Base-by-base conservation (phyloP, 2,329 filamentous ascomycete species). In the Colletotrichum costaricense region DNA sequence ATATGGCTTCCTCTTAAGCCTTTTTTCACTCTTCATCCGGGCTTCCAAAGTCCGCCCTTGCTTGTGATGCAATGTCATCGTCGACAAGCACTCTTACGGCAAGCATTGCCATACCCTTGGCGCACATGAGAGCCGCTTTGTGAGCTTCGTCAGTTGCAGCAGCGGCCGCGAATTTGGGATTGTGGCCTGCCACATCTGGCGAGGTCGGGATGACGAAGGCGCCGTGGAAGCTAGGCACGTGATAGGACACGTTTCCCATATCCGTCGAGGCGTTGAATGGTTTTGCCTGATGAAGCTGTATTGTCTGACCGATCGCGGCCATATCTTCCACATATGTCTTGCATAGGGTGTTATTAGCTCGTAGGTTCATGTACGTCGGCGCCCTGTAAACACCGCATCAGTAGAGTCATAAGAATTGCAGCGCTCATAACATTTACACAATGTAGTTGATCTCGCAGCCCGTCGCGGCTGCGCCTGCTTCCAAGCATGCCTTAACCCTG, bases 181-280 rank as follows among this genome's bases (percentile, higher is more conserved):
- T 82, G 72, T 86, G 84, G 0, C 80, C 78, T 2, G 80, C 82
- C 28, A 83, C 82, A 14, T 82, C 80, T 0, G 80, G 66, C 2
- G 70, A 76, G 1, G 82, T 80, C 0, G 84, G 81, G 42, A 89
- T 86, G 1, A 78, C 80, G 70, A 89, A 88, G 38, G 82, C 84
- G 4, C 85, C 84, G 74, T 89, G 87, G 63, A 89, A 84, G 5
- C 82, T 83, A 1, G 87, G 87, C 2, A 86, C 79, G 1, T 82
- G 73, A 63, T 88, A 85, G 14, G 83, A 84, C 11, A 89, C 86
- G 67, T 89, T 88, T 26, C 86, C 86, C 86, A 87, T 87, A 77
- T 88, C 86, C 0, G 86, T 87, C 0, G 86, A 87, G 11, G 79
- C 80, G 14, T 77, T 77, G 69, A 86, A 77, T 1, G 83, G 78